A percentile compares a stretch with the other conserved stretches of the same genome.
phyloP scores from a whole-genome alignment of 306 rosid genomes.

The cucumber (Cucumis sativus) region Cucumber_9930_V3 NC_026658.2:16464501-16465000 shows the following conservation, averaged over 20 bases:
- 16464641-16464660: slow-evolving; percentile 34
- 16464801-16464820: slow-evolving; percentile 23
- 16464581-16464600: slow-evolving; percentile 16
- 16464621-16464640: slow-evolving; percentile 58
- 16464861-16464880: slow-evolving; percentile 43
- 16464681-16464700: slow-evolving; percentile 49
- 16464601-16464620: slow-evolving; percentile 59
- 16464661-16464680: slow-evolving; percentile 53
- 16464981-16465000: not conserved
- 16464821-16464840: slow-evolving; percentile 39
- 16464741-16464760: not conserved
- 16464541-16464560: slow-evolving; percentile 47
- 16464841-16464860: slow-evolving; percentile 29
- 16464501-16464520: slow-evolving; percentile 56
- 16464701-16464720: slow-evolving; percentile 46
- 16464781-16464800: not conserved
- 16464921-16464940: slow-evolving; percentile 36
- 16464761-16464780: not conserved
- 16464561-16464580: slow-evolving; percentile 20
- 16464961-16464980: slow-evolving; percentile 26
- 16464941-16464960: slow-evolving; percentile 64
- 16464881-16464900: slow-evolving; percentile 63
- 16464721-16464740: not conserved
- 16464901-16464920: slow-evolving; percentile 56
- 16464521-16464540: slow-evolving; percentile 59